Conservation (phyloP, 2,329 filamentous ascomycete genomes). For the Pestalotiopsis sp. region DNA sequence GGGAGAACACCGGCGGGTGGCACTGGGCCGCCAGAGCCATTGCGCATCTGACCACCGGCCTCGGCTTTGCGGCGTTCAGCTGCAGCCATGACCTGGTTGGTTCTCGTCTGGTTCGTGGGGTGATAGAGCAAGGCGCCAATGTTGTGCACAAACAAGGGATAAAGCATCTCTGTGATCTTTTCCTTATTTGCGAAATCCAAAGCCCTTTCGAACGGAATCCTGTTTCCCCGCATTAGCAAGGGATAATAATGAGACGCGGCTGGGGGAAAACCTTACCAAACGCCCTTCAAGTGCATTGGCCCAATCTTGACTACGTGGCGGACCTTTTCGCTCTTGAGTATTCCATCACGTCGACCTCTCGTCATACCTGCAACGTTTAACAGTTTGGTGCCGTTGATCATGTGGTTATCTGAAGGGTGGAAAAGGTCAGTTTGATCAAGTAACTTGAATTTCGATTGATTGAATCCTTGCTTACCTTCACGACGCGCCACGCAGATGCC, state of each 20-base stretch:
- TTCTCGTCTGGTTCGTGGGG: constrained; percentile 82
- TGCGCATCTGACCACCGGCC: constrained; percentile 62
- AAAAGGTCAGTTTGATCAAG: background rate
- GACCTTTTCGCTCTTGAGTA: constrained; percentile 96
- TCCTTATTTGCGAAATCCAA: constrained; percentile 99
- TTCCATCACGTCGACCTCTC: constrained; percentile 89
- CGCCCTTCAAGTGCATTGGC: constrained; percentile 97
- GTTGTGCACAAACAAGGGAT: constrained; percentile 96
- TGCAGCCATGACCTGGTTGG: constrained; percentile 85
- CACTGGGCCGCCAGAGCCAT: constrained; percentile 50
- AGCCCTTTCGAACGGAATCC: constrained; percentile 98
- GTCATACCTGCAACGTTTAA: constrained; percentile 99
- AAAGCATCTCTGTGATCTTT: constrained; percentile 94
- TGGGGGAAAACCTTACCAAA: constrained; percentile 68
- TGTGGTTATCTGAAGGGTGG: constrained; percentile 61
- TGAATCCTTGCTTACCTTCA: constrained; percentile 59
- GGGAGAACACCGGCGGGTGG: constrained; percentile 54
- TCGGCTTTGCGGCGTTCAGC: constrained; percentile 78
- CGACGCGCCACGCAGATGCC: constrained; percentile 93
- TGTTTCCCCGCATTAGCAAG: constrained; percentile 38
- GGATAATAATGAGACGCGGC: constrained; percentile 10
- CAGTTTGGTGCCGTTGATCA: constrained; percentile 98
- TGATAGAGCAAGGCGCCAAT: constrained; percentile 94
- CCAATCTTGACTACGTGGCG: constrained; percentile 98
- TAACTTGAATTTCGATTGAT: background rate